Evolutionary conservation across 352 stramenopile genomes (phyloP), one percentile per base, ranked within the genome.

Genomic region (Pythium apleroticum): DNA sequence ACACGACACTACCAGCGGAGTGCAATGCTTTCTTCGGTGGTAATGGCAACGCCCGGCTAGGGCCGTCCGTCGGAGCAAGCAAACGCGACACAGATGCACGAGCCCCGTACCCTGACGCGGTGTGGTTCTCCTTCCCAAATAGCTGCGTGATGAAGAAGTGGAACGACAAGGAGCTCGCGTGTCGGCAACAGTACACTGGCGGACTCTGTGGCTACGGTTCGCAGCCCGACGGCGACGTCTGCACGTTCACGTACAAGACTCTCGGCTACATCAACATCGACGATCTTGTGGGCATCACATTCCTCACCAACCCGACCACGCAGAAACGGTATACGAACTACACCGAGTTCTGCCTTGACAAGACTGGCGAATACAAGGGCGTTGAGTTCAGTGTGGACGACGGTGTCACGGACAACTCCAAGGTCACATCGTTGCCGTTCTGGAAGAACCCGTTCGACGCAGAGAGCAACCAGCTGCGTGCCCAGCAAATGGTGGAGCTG

Each of bases 71-170:
- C 12, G 83, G 83, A 22, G 80, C 63, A 0, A 68, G 68, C 14
- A 50, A 54, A 4, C 73, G 72, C 15, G 65, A 77, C 24, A 74
- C 65, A 1, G 68, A 91, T 57, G 2, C 48, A 17, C 75, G 72
- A 8, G 82, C 82, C 4, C 75, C 72, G n/a, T 91, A 91, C 64
- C 71, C 71, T 1, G 60, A 85, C 67, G 79, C 75, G 28, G 45
- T 73, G 52, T 91, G 83, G 83, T 91, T 81, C 58, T 90, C 81
- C n/a, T 79, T 81, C 52, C 83, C 83, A 8, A 87, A 86, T 52
- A 74, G 33, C 7, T 91, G 83, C 30, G 66, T 76, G 20, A 73
- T 78, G 27, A 61, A 75, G 28, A 68, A 53, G 31, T 87, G 78
- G 74, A 39, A 9, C 12, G 39, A 61, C 15, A 90, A 91, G 66